Evolutionary conservation across 2,329 filamentous ascomycete genomes (phyloP).

Genomic region (Rhynchosporium agropyri): DNA sequence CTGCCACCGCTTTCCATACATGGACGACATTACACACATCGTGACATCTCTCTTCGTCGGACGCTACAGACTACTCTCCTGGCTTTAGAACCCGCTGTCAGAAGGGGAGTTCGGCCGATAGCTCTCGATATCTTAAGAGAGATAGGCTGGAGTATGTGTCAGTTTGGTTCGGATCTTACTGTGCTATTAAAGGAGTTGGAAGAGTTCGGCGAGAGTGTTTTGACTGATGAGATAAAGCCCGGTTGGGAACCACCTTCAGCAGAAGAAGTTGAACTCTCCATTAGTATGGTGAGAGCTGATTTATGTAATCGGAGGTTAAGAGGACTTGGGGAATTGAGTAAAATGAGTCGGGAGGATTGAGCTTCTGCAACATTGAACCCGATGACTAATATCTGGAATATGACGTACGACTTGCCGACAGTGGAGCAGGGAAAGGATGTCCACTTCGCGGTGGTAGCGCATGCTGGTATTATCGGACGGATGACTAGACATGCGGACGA

Average conservation of each 20-base stretch:
- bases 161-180: background rate
- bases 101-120: background rate
- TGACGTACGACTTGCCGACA: background rate
- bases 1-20: background rate
- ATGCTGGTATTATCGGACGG: background rate
- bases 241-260: background rate
- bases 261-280: background rate
- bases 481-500: background rate
- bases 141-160: background rate
- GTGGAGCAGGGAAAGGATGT: background rate
- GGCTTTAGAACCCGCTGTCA: background rate
- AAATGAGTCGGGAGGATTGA: background rate
- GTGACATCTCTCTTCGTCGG: background rate
- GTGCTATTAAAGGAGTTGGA: background rate
- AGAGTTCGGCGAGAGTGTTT: background rate
- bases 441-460: conserved; percentile 2
- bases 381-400: background rate
- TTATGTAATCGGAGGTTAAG: background rate
- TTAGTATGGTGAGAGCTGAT: background rate
- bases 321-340: background rate
- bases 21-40: conserved; percentile 2
- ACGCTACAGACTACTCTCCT: background rate
- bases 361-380: background rate
- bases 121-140: background rate
- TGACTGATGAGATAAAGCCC: background rate